Evolutionary conservation across 441 rosid species (phyloP).

Genomic region (Aquilaria agallochum): DNA sequence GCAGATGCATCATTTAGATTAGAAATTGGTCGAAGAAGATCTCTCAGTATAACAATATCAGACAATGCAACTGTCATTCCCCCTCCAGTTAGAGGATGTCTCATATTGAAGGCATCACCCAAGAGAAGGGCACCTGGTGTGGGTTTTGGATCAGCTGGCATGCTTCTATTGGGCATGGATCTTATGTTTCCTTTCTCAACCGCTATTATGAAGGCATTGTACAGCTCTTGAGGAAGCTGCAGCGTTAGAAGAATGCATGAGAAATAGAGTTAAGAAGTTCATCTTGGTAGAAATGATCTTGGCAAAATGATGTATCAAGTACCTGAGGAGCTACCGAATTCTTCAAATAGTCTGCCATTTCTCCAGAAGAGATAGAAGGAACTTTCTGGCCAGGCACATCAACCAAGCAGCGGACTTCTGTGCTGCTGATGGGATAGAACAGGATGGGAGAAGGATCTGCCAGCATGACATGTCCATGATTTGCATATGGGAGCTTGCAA

Average conservation of each 20-base stretch:
- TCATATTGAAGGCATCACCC: conserved; percentile 4
- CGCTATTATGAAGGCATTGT: background rate
- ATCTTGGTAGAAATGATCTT: background rate
- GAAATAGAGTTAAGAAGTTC: background rate
- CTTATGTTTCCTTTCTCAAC: conserved; percentile 1
- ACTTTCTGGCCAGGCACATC: conserved; percentile 13
- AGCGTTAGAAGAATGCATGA: background rate
- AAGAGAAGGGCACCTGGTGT: conserved; percentile 1
- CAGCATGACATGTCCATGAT: conserved; percentile 16
- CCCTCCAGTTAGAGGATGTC: conserved; percentile 4
- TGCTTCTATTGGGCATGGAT: background rate
- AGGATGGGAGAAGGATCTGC: conserved; percentile 19
- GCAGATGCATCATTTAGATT: background rate
- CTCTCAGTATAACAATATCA: background rate
- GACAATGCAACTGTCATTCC: conserved; percentile 5
- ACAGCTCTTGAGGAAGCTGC: background rate
- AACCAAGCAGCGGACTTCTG: conserved; percentile 7
- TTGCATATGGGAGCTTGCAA: conserved; percentile 11
- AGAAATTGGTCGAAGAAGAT: background rate
- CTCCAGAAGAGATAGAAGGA: conserved; percentile 16
- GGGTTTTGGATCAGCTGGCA: conserved; percentile 6
- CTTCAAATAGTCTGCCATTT: conserved; percentile 17
- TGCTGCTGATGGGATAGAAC: conserved; percentile 17
- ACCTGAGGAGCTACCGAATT: conserved; percentile 14
- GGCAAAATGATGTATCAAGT: background rate